Evolutionary conservation across 495 filamentous ascomycete genomes (phyloP).

Genomic region (Neurospora cerealis): DNA sequence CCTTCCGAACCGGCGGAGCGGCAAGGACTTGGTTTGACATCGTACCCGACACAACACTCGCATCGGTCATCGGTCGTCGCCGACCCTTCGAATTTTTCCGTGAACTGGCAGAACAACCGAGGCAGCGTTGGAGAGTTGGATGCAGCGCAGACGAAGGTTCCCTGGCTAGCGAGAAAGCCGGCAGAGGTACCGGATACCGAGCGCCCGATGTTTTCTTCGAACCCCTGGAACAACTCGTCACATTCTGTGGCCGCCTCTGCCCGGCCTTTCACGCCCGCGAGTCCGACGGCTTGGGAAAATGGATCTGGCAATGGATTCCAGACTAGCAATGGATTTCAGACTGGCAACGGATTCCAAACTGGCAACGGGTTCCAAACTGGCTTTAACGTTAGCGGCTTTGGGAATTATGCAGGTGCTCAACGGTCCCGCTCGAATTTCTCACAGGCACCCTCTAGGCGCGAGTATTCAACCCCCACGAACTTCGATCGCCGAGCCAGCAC

Average conservation of each 20-base stretch:
- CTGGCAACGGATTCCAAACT: background rate
- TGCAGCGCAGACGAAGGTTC: background rate
- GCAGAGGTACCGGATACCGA: background rate
- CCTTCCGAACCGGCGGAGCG: background rate
- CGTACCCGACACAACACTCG: background rate
- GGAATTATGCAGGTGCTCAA: background rate
- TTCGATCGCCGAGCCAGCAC: conserved; percentile 17
- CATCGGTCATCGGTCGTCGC: background rate
- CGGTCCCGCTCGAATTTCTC: background rate
- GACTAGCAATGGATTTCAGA: background rate
- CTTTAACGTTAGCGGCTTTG: background rate
- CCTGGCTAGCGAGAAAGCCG: background rate
- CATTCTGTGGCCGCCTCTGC: background rate
- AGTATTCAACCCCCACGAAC: conserved; percentile 8
- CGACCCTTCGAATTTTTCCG: background rate
- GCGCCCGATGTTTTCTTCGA: background rate
- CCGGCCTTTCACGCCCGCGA: background rate
- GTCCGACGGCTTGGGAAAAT: background rate
- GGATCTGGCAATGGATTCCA: background rate
- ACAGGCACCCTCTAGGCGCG: background rate
- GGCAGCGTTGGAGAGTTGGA: background rate
- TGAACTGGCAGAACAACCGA: background rate
- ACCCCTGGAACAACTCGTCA: background rate
- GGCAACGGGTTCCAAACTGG: background rate
- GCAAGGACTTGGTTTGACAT: background rate